Evolutionary conservation across 345 rosid species (phyloP), one percentile per base, ranked within the genome.

Genomic region (Brassica rapa): DNA sequence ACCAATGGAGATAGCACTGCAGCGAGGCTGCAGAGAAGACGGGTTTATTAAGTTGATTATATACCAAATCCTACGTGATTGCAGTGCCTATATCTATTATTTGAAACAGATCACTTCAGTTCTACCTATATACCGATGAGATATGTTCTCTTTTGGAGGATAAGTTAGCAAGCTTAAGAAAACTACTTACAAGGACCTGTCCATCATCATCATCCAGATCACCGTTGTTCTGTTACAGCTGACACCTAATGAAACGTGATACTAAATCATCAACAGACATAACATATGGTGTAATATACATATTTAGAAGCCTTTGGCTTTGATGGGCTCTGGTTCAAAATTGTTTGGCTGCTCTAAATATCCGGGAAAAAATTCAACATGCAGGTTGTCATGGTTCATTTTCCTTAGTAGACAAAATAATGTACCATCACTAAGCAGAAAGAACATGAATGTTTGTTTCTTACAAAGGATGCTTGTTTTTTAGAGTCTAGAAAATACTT

Each of bases 141-240:
- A 41, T 46, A 55, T 68, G 60, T 70, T 56, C 1, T 56, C 62
- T 65, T 74, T 74, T 62, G 16, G 55, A 68, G 14, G 29, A n/a
- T 70, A 29, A 3, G 37, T 6, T 69, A 63, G 49, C 15, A 29
- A 46, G 55, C 62, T 12, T 14, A 74, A 79, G 76, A 56, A 19
- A 76, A 68, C 57, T 73, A 85, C 97, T 89, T 65, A 95, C 99
- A 93, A 93, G 85, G 77, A 95, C 98, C 74, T 90, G 90, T 56
- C 98, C 98, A 53, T 95, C 99, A 29, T 95, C 96, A 62, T 95
- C 99, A 85, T 95, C 99, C 79, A 95, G 83, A 91, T 95, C 98
- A 77, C 86, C 91, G 2, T 94, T 77, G 86, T 70, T 95, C 97
- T 8, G 99, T 93, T 53, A 93, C 90, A 68, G 98, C 89, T 70